phyloP scores from a whole-genome alignment of 1,284 basidiomycete species.

The Melampsora larici-populina region DNA sequence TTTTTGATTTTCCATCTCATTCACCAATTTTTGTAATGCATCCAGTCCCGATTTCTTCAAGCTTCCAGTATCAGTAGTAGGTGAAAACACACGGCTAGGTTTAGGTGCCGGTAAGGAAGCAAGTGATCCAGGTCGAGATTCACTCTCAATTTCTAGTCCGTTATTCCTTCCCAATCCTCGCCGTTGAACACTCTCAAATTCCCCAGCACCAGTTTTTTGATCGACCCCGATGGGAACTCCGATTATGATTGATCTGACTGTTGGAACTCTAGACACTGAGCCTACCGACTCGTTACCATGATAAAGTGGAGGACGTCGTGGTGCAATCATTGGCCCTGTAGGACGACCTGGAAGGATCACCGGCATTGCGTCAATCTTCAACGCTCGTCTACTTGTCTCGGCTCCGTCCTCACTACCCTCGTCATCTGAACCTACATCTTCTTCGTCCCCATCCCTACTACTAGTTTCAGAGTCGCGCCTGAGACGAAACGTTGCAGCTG shows the following conservation, averaged over 20 bases:
- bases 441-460: slow-evolving; percentile 41
- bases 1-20: slow-evolving; percentile 4
- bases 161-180: not conserved
- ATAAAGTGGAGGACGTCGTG: not conserved
- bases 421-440: slow-evolving; percentile 40
- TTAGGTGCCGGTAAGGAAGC: not conserved
- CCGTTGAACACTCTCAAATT: not conserved
- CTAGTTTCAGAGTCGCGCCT: slow-evolving; percentile 30
- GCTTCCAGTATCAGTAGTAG: slow-evolving; percentile 1
- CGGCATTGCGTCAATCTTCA: not conserved
- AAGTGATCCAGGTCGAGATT: not conserved
- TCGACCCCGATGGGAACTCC: not conserved
- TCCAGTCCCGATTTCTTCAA: not conserved
- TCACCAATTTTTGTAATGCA: slow-evolving; percentile 1
- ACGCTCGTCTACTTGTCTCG: not conserved
- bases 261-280: not conserved
- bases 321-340: not conserved
- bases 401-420: slow-evolving; percentile 25
- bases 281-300: not conserved
- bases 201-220: not conserved
- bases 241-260: not conserved
- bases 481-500: slow-evolving; percentile 23
- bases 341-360: not conserved
- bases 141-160: not conserved
- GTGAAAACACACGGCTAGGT: not conserved